These are phyloP conservation scores for Pouteria glomerata DNA, from an alignment of 148 eudicot species.

Conservation along the genomic window DNA sequence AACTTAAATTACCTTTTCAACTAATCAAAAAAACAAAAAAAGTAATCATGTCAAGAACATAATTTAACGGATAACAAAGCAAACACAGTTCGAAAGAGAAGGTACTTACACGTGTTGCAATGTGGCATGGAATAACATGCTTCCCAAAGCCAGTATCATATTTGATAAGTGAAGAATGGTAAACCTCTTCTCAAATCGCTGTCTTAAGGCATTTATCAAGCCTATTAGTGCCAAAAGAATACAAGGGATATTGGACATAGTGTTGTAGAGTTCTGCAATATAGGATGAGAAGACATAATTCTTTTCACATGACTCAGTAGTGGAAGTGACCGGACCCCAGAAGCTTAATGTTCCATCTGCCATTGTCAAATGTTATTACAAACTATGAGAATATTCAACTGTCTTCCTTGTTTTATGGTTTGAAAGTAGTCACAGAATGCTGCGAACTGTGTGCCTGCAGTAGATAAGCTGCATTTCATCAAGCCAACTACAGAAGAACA, in stretches of 20 bases:
- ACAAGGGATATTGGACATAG: slow-evolving; percentile 51
- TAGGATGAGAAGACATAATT: slow-evolving; percentile 49
- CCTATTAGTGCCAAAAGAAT: slow-evolving; percentile 51
- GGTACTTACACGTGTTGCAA: slow-evolving; percentile 53
- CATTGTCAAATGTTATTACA: slow-evolving; percentile 19
- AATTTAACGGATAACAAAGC: not conserved
- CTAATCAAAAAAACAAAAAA: not conserved
- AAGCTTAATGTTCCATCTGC: slow-evolving; percentile 38
- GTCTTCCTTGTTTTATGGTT: slow-evolving; percentile 1
- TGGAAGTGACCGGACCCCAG: slow-evolving; percentile 52
- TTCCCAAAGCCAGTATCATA: slow-evolving; percentile 52
- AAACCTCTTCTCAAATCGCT: slow-evolving; percentile 64
- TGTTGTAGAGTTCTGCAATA: slow-evolving; percentile 58
- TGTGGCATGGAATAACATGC: slow-evolving; percentile 53
- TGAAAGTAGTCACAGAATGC: not conserved
- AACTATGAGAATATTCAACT: not conserved
- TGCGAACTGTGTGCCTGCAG: slow-evolving; percentile 13
- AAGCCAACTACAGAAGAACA: not conserved
- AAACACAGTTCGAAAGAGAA: no score
- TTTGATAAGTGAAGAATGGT: slow-evolving; percentile 55
- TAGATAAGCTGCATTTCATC: not conserved
- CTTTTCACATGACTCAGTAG: slow-evolving; percentile 53
- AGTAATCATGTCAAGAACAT: not conserved
- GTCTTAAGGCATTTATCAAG: slow-evolving; percentile 44
- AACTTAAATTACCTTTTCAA: no score